Evolutionary conservation across 345 rosid genomes (phyloP).

Genomic region (Sonneratia alba): DNA sequence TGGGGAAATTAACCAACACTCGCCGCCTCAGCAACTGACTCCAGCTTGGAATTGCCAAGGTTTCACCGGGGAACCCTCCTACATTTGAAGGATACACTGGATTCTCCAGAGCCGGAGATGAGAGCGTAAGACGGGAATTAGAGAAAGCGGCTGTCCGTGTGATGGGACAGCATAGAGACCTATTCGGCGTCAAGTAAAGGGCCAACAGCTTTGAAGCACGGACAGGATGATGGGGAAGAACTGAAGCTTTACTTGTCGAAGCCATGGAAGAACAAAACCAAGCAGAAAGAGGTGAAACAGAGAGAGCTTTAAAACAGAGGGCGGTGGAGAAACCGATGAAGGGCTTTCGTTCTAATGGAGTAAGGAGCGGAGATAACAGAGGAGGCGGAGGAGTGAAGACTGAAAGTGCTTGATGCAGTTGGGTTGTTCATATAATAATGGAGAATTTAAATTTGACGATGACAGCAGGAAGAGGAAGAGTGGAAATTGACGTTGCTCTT

Average conservation of each 20-base stretch:
- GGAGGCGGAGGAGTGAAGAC: not conserved
- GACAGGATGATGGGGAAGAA: not conserved
- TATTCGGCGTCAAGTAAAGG: constrained; percentile 3
- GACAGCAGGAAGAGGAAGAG: not conserved
- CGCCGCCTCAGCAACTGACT: constrained; percentile 3
- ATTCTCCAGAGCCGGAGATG: not conserved
- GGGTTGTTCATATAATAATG: not conserved
- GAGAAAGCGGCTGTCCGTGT: not conserved
- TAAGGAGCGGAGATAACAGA: not conserved
- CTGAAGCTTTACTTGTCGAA: too few species aligned
- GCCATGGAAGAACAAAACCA: not conserved
- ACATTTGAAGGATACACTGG: not conserved
- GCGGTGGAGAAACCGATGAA: not conserved
- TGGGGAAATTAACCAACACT: not conserved
- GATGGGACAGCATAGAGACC: not conserved
- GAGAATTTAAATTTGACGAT: not conserved
- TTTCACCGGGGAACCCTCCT: not conserved
- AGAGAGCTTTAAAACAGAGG: not conserved
- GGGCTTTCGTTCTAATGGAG: too few species aligned
- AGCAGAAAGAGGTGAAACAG: not conserved
- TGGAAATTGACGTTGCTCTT: not conserved
- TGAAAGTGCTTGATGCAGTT: not conserved
- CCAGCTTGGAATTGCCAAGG: not conserved
- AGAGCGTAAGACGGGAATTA: not conserved
- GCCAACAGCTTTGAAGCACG: constrained; percentile 2